These are phyloP conservation scores for Nyssa sinensis DNA, from an alignment of 148 eudicot species.

Conservation along the genomic window DNA sequence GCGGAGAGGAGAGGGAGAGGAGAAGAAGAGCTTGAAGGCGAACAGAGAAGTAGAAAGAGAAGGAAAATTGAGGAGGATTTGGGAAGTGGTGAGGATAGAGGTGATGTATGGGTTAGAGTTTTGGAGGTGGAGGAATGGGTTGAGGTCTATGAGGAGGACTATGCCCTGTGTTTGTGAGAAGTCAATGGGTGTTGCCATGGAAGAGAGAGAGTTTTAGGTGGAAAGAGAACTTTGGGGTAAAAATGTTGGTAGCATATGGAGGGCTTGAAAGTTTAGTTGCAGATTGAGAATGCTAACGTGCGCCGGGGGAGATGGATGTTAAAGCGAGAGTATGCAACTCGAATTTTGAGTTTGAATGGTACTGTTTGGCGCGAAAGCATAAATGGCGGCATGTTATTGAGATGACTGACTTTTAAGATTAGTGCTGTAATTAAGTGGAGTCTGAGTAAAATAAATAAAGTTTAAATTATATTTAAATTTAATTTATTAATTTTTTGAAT, in stretches of 20 bases:
- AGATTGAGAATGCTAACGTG: neutral
- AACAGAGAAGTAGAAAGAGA: constrained; percentile 60
- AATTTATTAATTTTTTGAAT: no score
- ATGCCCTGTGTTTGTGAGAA: constrained; percentile 56
- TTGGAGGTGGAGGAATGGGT: constrained; percentile 45
- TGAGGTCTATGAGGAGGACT: constrained; percentile 64
- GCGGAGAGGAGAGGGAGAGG: constrained; percentile 71
- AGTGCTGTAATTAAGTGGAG: no score
- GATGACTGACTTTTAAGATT: no score
- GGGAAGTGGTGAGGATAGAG: constrained; percentile 35
- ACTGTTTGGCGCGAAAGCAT: constrained; percentile 13
- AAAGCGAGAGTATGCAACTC: neutral
- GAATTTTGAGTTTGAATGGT: constrained; percentile 5
- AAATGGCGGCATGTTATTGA: constrained; percentile 1
- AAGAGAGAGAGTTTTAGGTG: constrained; percentile 5
- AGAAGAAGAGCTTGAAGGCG: constrained; percentile 71
- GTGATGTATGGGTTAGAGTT: constrained; percentile 42
- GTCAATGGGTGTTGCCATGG: constrained; percentile 18
- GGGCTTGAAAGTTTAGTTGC: neutral
- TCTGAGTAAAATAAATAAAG: no score
- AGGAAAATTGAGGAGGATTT: constrained; percentile 40
- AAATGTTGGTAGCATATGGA: neutral
- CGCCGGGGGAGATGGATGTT: neutral
- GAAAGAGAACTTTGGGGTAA: neutral
- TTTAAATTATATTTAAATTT: no score